phyloP scores from a whole-genome alignment of 2,329 filamentous ascomycete genomes.

The Escovopsis sp. region DNA sequence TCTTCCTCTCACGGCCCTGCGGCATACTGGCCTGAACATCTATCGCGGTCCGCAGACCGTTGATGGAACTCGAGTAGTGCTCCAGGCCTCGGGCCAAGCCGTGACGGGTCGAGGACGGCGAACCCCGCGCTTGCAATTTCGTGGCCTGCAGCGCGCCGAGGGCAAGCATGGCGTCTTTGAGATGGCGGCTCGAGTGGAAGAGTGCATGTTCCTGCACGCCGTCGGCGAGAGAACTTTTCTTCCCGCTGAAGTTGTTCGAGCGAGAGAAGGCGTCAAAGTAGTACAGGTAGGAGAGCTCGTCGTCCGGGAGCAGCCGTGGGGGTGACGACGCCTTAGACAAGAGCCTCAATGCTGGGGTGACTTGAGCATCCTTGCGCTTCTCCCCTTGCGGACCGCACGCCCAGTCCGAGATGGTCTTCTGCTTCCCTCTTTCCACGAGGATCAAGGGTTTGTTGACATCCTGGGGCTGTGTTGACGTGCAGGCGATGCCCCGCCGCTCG shows the following conservation, averaged over 20 bases:
- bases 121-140: constrained; percentile 6
- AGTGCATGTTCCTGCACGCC: constrained; percentile 11
- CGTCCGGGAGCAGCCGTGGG: constrained; percentile 5
- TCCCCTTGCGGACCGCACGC: neutral
- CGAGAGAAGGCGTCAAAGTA: constrained; percentile 17
- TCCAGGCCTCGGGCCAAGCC: constrained; percentile 8
- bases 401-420: constrained; percentile 3
- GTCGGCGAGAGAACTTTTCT: constrained; percentile 2
- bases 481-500: constrained; percentile 10
- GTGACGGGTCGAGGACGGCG: neutral
- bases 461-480: constrained; percentile 8
- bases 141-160: constrained; percentile 18
- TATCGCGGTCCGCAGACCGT: constrained; percentile 10
- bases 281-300: constrained; percentile 10
- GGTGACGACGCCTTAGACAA: neutral
- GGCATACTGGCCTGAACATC: neutral
- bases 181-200: constrained; percentile 6
- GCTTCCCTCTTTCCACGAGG: constrained; percentile 9
- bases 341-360: neutral
- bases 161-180: constrained; percentile 16
- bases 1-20: neutral
- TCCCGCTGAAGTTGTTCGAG: constrained; percentile 15
- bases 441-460: constrained; percentile 6
- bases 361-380: neutral
- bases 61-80: constrained; percentile 15